Evolutionary conservation across 805 yeast genomes (phyloP), one percentile per base, ranked within the genome.

Genomic region (Schwanniomyces vanrijiae): DNA sequence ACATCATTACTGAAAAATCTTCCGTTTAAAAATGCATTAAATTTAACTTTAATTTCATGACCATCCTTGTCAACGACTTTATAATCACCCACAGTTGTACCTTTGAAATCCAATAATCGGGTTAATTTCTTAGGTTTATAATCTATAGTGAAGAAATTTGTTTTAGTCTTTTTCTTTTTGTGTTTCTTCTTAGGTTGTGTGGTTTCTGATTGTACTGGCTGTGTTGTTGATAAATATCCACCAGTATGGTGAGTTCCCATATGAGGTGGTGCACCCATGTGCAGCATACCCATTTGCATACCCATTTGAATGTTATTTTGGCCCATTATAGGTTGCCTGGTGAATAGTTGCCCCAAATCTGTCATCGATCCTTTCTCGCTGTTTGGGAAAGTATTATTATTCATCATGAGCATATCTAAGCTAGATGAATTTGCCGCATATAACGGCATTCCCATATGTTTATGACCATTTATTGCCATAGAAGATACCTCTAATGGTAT

Each of bases 21-120:
- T 2, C 79, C 80, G 47, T 68, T 69, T 26, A 75, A 59, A 46
- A 73, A 73, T 5, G 76, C 77, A 34, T 54, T 55, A 29, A 69
- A 59, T 5, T 57, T 59, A 13, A 66, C 45, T 5, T 40, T 37
- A 5, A 69, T 58, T 40, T 55, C 62, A 40, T 62, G 58, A 24
- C 61, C 62, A 39, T 63, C 55, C 40, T 56, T 56, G 49, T 69
- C 75, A 3, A 67, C 54, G 3, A 71, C 54, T 33, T 54, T 58
- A 49, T 55, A 62, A 37, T 64, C 57, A 31, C 52, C 42, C 14
- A 48, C 43, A 2, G 52, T 46, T 44, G 39, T 29, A 14, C 53
- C 46, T 42, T 61, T 63, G 16, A 68, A 61, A 47, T 68, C 74
- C 16, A 68, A 55, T 39, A 68, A 45, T 22, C 54, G 49, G 8